Evolutionary conservation across 805 yeast species (phyloP).

Genomic region (Yarrowia phangngaensis): DNA sequence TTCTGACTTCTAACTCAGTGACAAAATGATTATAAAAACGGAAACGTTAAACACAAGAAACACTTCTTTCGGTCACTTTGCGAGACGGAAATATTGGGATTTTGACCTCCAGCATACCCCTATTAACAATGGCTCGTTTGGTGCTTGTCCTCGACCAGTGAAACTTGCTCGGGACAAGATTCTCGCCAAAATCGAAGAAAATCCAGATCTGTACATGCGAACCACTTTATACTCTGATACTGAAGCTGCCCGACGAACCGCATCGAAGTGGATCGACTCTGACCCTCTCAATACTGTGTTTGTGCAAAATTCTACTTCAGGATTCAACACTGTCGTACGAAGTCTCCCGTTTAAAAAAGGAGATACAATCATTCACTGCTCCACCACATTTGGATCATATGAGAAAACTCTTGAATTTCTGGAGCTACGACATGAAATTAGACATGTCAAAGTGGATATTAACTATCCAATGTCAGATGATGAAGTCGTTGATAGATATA

Average conservation of each 20-base stretch:
- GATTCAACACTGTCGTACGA: constrained; percentile 54
- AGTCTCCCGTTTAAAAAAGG: constrained; percentile 50
- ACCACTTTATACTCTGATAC: constrained; percentile 37
- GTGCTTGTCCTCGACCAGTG: constrained; percentile 52
- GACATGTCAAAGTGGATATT: constrained; percentile 42
- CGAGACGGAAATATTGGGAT: constrained; percentile 43
- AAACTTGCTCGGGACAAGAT: constrained; percentile 41
- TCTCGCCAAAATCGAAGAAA: constrained; percentile 37
- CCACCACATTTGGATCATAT: constrained; percentile 55
- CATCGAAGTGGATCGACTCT: constrained; percentile 48
- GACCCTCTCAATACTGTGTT: constrained; percentile 50
- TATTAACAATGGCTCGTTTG: constrained; percentile 65
- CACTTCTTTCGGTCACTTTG: not conserved
- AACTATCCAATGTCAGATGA: constrained; percentile 47
- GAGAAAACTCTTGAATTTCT: constrained; percentile 44
- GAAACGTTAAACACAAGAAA: not conserved
- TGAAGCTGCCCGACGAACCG: constrained; percentile 39
- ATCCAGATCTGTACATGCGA: constrained; percentile 49
- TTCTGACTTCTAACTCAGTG: too few species aligned
- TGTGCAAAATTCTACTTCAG: constrained; percentile 58
- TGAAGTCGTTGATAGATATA: constrained; percentile 41
- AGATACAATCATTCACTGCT: constrained; percentile 50
- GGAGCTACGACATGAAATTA: constrained; percentile 37
- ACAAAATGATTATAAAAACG: not conserved
- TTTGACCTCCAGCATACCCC: constrained; percentile 44